Evolutionary conservation across 345 rosid species (phyloP).

Genomic region (Litchi chinensis): DNA sequence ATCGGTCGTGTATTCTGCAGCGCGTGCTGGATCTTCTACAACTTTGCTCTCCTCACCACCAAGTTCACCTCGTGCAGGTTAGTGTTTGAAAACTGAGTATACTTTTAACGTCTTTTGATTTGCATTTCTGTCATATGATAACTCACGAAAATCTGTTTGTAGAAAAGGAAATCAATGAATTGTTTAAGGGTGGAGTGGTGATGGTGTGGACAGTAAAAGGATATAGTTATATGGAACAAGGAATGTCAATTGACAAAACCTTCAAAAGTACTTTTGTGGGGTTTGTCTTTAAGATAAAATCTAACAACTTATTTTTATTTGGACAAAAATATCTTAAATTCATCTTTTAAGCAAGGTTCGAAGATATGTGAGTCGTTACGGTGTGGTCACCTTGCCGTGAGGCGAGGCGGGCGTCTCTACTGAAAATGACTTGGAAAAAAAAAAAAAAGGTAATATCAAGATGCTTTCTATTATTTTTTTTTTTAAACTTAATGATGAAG

Average conservation of each 20-base stretch:
- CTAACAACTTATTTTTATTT: neutral
- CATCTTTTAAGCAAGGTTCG: neutral
- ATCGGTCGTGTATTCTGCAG: slow-evolving; percentile 96
- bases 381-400: too few species aligned
- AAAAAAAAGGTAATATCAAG: neutral
- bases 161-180: neutral
- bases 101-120: neutral
- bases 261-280: neutral
- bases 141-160: neutral
- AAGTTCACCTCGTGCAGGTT: slow-evolving; percentile 94
- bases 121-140: neutral
- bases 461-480: neutral
- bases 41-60: slow-evolving; percentile 85
- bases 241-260: neutral
- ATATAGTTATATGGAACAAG: neutral
- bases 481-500: too few species aligned
- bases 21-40: slow-evolving; percentile 96
- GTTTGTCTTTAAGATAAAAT: neutral
- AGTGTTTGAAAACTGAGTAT: neutral
- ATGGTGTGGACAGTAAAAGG: neutral
- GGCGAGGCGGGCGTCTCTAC: too few species aligned
- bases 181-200: neutral
- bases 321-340: neutral
- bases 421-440: too few species aligned
- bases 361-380: too few species aligned